Percentiles rank a stretch among this genome's conserved stretches.
Conservation (phyloP, 139 green algal genomes). For the Penium margaritaceum region DNA sequence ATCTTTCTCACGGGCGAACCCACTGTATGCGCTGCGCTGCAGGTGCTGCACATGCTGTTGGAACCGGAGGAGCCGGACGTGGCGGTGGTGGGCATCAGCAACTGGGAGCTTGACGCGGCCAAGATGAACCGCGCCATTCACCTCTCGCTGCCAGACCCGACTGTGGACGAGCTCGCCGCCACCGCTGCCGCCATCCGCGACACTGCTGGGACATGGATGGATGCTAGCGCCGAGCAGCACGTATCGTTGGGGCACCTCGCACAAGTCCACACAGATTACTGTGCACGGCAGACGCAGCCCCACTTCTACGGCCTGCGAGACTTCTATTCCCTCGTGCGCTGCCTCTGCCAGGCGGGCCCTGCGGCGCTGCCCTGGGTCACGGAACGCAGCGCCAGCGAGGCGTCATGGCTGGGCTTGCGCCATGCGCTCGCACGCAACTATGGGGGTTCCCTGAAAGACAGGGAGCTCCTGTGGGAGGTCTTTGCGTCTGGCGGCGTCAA, state of each 20-base stretch:
- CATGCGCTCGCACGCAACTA: constrained; percentile 27
- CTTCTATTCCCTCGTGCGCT: constrained; percentile 26
- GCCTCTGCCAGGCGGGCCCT: not conserved
- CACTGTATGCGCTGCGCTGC: too few species aligned
- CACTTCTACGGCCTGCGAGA: constrained; percentile 37
- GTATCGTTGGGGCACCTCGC: too few species aligned
- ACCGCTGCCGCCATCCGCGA: constrained; percentile 38
- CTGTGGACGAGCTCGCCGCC: constrained; percentile 12
- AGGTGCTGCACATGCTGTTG: constrained; percentile 45
- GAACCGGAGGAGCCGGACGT: constrained; percentile 37
- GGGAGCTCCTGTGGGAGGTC: not conserved
- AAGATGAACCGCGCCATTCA: constrained; percentile 51
- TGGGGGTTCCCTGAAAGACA: constrained; percentile 1
- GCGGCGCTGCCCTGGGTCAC: too few species aligned
- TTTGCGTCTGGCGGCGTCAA: not conserved
- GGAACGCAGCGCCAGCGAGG: too few species aligned
- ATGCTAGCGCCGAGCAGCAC: too few species aligned
- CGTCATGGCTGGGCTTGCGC: too few species aligned
- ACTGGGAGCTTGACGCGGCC: constrained; percentile 47
- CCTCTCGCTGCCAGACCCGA: constrained; percentile 39
- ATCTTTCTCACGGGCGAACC: too few species aligned
- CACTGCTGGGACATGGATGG: too few species aligned
- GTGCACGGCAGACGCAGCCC: not conserved
- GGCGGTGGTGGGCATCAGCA: constrained; percentile 50
- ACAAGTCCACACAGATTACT: too few species aligned